phyloP scores from a whole-genome alignment of 176 grass and related monocot species.

The Stipa capillata region DNA sequence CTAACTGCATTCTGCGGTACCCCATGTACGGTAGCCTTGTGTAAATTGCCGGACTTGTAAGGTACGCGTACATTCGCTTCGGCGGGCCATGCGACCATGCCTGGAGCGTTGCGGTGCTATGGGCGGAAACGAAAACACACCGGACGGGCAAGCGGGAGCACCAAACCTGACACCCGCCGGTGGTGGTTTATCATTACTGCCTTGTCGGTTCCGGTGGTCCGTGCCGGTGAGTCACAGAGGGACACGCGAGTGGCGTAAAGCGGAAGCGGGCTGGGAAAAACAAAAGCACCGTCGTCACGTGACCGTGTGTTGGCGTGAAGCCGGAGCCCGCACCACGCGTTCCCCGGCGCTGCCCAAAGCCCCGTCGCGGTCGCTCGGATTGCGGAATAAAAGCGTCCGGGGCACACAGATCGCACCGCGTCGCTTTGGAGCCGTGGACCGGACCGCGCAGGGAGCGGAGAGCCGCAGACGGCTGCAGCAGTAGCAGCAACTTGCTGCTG shows the following conservation, averaged over 20 bases:
- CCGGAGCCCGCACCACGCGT: too few species aligned
- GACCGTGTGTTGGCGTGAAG: too few species aligned
- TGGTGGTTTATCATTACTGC: not conserved
- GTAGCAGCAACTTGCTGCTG: too few species aligned
- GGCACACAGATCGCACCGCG: not conserved
- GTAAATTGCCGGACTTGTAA: not conserved
- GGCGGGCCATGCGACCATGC: too few species aligned
- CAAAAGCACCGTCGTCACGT: constrained; percentile 3
- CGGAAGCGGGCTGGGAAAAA: not conserved
- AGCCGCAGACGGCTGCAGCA: too few species aligned
- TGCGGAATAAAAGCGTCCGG: not conserved
- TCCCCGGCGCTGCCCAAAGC: too few species aligned
- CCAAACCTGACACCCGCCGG: not conserved
- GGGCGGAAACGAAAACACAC: too few species aligned
- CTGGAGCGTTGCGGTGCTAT: too few species aligned
- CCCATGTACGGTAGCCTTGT: too few species aligned
- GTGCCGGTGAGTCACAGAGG: too few species aligned
- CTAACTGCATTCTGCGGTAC: too few species aligned
- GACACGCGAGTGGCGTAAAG: not conserved
- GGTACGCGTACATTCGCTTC: not conserved
- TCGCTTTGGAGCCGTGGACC: not conserved
- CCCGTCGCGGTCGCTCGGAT: not conserved
- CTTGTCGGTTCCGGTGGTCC: not conserved
- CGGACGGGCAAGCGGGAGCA: not conserved
- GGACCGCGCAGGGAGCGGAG: not conserved